Evolutionary conservation across 2,329 filamentous ascomycete species (phyloP).

Genomic region (Grosmannia huntii): DNA sequence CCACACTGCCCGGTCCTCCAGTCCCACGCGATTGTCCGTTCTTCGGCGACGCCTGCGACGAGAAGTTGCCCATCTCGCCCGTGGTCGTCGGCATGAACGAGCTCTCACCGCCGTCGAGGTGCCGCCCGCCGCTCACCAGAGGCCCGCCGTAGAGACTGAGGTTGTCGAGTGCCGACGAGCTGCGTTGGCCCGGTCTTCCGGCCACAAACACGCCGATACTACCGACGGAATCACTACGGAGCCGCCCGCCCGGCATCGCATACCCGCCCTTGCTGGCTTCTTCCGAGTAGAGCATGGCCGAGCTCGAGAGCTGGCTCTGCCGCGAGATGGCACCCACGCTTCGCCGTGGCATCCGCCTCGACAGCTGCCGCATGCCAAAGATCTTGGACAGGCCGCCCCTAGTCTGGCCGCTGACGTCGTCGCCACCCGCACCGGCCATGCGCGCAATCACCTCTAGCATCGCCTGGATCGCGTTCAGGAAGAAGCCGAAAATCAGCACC

Average conservation of each 20-base stretch:
- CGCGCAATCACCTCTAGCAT: slow-evolving; percentile 79
- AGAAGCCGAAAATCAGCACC: slow-evolving; percentile 82
- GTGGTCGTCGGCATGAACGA: slow-evolving; percentile 62
- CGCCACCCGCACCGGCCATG: slow-evolving; percentile 68
- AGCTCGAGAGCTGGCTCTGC: slow-evolving; percentile 70
- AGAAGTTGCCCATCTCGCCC: slow-evolving; percentile 54
- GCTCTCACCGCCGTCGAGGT: slow-evolving; percentile 44
- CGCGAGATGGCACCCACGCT: slow-evolving; percentile 45
- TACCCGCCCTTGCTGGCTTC: slow-evolving; percentile 52
- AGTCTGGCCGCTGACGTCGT: slow-evolving; percentile 54
- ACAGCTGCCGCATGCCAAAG: slow-evolving; percentile 82
- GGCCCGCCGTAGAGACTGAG: slow-evolving; percentile 31
- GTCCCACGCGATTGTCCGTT: slow-evolving; percentile 18
- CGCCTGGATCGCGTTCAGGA: slow-evolving; percentile 83
- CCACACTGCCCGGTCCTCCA: slow-evolving; percentile 17
- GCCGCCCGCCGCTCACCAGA: slow-evolving; percentile 27
- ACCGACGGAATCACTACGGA: slow-evolving; percentile 49
- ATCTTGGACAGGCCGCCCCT: slow-evolving; percentile 80
- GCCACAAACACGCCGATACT: slow-evolving; percentile 39
- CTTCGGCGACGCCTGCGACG: slow-evolving; percentile 50
- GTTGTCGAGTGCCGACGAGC: slow-evolving; percentile 42
- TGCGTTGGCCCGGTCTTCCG: slow-evolving; percentile 30
- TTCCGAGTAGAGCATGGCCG: slow-evolving; percentile 64
- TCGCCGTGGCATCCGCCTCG: slow-evolving; percentile 54
- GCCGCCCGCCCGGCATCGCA: slow-evolving; percentile 36